A percentile compares a stretch with the other conserved stretches of the same genome.
Evolutionary conservation across 257 asterid genomes (phyloP).

Genomic region (Nicotiana otophora): DNA sequence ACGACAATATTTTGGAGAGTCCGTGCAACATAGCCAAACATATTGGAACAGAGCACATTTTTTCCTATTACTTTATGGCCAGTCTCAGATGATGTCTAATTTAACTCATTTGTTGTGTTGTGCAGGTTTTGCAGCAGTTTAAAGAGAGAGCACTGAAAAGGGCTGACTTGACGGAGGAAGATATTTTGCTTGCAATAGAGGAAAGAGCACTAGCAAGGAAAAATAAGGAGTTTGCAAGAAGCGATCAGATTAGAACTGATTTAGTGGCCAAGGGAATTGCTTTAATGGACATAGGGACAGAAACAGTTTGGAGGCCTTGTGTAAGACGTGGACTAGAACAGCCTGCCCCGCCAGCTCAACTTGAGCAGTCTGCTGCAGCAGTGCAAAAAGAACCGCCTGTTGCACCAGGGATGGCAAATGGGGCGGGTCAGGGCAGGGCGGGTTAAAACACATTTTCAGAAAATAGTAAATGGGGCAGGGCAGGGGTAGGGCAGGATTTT

Average conservation of each 20-base stretch:
- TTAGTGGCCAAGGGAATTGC: neutral
- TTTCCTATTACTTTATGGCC: neutral
- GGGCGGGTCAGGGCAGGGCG: too few species aligned
- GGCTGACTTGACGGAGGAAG: neutral
- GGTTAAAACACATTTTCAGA: too few species aligned
- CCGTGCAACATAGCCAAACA: neutral
- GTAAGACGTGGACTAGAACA: neutral
- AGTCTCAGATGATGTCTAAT: neutral
- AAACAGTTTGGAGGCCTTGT: too few species aligned
- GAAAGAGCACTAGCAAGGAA: neutral
- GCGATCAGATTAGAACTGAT: neutral
- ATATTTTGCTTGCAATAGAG: too few species aligned
- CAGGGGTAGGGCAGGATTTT: too few species aligned
- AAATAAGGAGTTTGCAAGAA: neutral
- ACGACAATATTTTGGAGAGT: too few species aligned
- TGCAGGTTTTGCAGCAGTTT: conserved; percentile 23
- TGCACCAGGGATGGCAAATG: too few species aligned
- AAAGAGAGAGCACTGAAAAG: neutral
- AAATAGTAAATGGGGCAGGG: too few species aligned
- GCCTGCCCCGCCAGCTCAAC: conserved; percentile 14
- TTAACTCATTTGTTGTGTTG: neutral
- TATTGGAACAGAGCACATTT: neutral
- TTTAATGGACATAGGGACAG: neutral
- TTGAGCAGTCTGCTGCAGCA: neutral
- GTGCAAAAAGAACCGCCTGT: neutral